Evolutionary conservation across 2,329 filamentous ascomycete genomes (phyloP), one percentile per base, ranked within the genome.

Genomic region (Scytalidium sp.): DNA sequence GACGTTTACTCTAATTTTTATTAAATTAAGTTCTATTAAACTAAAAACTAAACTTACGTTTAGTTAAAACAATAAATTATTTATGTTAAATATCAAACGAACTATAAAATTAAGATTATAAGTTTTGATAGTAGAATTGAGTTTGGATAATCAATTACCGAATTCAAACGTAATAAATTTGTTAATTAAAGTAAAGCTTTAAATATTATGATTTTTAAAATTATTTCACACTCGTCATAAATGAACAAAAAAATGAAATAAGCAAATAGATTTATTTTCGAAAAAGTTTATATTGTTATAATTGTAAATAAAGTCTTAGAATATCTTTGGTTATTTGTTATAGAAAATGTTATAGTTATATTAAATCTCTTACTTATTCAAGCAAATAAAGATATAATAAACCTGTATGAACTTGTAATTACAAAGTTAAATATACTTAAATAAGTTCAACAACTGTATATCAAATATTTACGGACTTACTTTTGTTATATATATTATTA

Each of bases 401-500:
- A 13, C 13, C 25, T 13, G 7, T 13, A 29, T 29, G 25, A 29
- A 29, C 8, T 29, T 13, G 7, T 29, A 29, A 8, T 29, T 8
- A 29, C 25, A 29, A 13, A 13, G 8, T 29, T 29, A 29, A 13
- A 13, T 8, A 29, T 29, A 13, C 40, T n/a, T 8, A 17, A 41
- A 10, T 7, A 41, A 41, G 40, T n/a, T 8, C n/a, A 21, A 17
- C 7, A 19, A 41, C 40, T n/a, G 10, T 41, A 41, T 21, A 41
- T 41, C 7, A 7, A n/a, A 21, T n/a, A 41, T 21, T 17, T 41
- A 8, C 40, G 40, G 10, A 41, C 8, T 21, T 41, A 41, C 17
- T 41, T 8, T 41, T 41, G 40, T 41, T n/a, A 41, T 21, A n/a
- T n/a, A 8, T 41, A 41, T 21, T 41, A 41, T 21, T 41, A 41